Evolutionary conservation across 2,329 filamentous ascomycete genomes (phyloP).

Genomic region (Aspergillus sp.): DNA sequence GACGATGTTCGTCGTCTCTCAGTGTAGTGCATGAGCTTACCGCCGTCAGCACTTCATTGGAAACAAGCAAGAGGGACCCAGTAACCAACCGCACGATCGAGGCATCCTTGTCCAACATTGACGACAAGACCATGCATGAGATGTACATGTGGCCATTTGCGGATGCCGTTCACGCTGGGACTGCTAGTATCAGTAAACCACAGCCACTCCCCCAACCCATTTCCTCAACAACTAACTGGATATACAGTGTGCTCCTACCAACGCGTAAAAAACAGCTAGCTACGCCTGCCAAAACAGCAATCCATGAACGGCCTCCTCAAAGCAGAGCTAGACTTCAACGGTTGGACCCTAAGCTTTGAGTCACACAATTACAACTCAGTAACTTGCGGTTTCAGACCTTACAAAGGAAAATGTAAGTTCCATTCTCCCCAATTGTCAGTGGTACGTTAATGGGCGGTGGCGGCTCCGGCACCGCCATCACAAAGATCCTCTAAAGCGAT

Average conservation of each 20-base stretch:
- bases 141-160: conserved; percentile 73
- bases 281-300: conserved; percentile 75
- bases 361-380: neutral
- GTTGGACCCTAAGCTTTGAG: neutral
- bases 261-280: conserved; percentile 72
- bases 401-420: neutral
- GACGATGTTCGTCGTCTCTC: neutral
- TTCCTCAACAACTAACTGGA: conserved; percentile 41
- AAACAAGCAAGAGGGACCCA: conserved; percentile 55
- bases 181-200: conserved; percentile 38
- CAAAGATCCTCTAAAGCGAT: neutral
- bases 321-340: conserved; percentile 59
- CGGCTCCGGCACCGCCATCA: neutral
- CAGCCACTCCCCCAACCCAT: neutral
- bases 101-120: conserved; percentile 44
- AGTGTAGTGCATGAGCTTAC: conserved; percentile 41
- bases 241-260: conserved; percentile 43
- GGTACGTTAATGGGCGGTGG: neutral
- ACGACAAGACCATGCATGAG: conserved; percentile 68
- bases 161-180: conserved; percentile 62
- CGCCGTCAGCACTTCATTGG: conserved; percentile 52
- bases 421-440: neutral
- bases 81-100: neutral
- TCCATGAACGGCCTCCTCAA: conserved; percentile 70
- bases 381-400: neutral